Evolutionary conservation across 2,329 filamentous ascomycete genomes (phyloP).

Genomic region (Alternaria metachromatica): DNA sequence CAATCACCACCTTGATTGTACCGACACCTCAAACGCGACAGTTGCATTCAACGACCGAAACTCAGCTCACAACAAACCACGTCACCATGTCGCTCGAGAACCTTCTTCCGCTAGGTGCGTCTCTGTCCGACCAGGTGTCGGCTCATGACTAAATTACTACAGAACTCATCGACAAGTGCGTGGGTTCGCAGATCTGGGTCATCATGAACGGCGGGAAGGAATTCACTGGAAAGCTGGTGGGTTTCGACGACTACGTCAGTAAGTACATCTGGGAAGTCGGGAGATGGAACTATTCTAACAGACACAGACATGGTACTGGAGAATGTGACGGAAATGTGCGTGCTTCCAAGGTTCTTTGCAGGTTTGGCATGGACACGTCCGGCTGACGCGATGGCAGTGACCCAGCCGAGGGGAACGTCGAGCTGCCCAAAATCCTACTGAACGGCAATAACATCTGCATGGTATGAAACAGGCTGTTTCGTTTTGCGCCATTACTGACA

Average conservation of each 20-base stretch:
- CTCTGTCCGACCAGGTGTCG: neutral
- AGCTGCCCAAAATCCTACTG: conserved; percentile 90
- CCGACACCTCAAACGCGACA: conserved; percentile 9
- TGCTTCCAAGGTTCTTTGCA: conserved; percentile 1
- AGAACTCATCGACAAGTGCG: conserved; percentile 99
- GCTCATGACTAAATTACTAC: conserved; percentile 31
- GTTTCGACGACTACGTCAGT: conserved; percentile 99
- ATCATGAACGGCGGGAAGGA: conserved; percentile 99
- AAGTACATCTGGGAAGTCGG: conserved; percentile 58
- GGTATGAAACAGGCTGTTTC: conserved; percentile 63
- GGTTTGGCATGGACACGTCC: neutral
- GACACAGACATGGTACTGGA: conserved; percentile 94
- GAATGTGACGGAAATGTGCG: conserved; percentile 95
- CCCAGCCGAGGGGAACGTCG: conserved; percentile 81
- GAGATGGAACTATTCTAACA: conserved; percentile 1
- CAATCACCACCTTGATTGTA: conserved; percentile 19
- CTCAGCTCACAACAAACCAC: neutral
- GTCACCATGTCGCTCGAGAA: conserved; percentile 37
- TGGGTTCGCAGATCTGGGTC: conserved; percentile 97
- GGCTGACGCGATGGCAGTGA: conserved; percentile 66
- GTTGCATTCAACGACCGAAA: neutral
- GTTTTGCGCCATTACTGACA: conserved; percentile 10
- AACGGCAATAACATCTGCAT: conserved; percentile 99
- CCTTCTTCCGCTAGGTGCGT: conserved; percentile 41
- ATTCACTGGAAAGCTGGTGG: conserved; percentile 91